Base-by-base conservation (phyloP, 345 rosid genomes). In the Viola odorata region DNA sequence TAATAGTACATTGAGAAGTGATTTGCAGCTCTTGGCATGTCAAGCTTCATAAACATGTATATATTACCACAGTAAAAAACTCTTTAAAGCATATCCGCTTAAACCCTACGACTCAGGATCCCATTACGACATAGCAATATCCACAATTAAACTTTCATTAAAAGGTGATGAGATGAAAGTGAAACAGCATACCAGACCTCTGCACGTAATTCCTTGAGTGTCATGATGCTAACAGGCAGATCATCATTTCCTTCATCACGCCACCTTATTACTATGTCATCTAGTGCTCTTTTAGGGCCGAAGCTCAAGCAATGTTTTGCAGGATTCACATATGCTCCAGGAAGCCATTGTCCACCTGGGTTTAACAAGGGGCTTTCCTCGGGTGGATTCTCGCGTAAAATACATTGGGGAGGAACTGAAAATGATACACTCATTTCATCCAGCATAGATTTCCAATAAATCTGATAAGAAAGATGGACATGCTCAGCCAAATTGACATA, bases 311-410 rank as follows among this genome's bases (percentile, higher is more conserved):
- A 94, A 73, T 71, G 81, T 63, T 81, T 77, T 13, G 91, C 97
- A 70, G 97, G 82, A 56, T 94, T 94, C 63, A 88, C 52, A 64
- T 55, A 75, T 32, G 95, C 97, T 60, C 97, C 97, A 52, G 91
- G 97, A 74, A 94, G 86, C 99, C 99, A 94, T 69, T 77, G 74
- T 39, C 91, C 99, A 37, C 97, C 95, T 2, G 97, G 97, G 50
- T 76, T 69, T 44, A 60, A 15, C 52, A 51, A 12, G 42, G 7
- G 23, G 38, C 67, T 68, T 58, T 75, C 76, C 16, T 66, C 78
- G 61, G 62, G 44, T 41, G 80, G 58, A 65, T 73, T 59, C 60
- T 77, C 85, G 3, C 57, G 66, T 37, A 86, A 65, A 55, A 94
- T 80, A 58, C 83, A 73, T 40, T 78, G 59, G 0, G 99, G 99